Conservation (phyloP, 345 rosid genomes). For the Camelina sativa region DNA sequence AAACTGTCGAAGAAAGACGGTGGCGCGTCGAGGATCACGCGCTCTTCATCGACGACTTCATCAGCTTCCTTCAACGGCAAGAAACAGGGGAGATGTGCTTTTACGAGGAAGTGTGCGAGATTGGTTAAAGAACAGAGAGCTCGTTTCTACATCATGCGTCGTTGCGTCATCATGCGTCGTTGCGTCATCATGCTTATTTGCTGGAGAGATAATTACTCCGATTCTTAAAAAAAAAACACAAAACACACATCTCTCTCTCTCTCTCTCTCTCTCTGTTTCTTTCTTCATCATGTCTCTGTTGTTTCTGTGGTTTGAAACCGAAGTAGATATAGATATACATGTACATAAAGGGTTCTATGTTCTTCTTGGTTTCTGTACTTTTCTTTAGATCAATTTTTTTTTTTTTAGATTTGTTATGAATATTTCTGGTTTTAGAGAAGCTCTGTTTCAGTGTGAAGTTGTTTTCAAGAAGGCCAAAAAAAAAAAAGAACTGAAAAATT, state of each 20-base stretch:
- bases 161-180: slow-evolving; percentile 91
- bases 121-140: slow-evolving; percentile 92
- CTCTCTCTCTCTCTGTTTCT: slow-evolving; percentile 5
- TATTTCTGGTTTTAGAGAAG: slow-evolving; percentile 22
- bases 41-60: slow-evolving; percentile 49
- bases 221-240: slow-evolving; percentile 48
- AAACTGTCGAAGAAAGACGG: slow-evolving; percentile 63
- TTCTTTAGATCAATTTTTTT: slow-evolving; percentile 1
- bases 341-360: slow-evolving; percentile 51
- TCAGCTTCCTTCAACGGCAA: slow-evolving; percentile 44
- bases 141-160: slow-evolving; percentile 88
- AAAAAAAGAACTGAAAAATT: not conserved
- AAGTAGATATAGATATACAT: slow-evolving; percentile 47
- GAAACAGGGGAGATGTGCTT: slow-evolving; percentile 61
- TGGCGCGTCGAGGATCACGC: slow-evolving; percentile 56
- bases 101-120: slow-evolving; percentile 80
- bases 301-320: slow-evolving; percentile 26
- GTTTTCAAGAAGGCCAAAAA: not conserved
- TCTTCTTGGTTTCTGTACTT: slow-evolving; percentile 17
- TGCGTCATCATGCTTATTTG: slow-evolving; percentile 93
- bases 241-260: not conserved
- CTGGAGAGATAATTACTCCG: slow-evolving; percentile 80
- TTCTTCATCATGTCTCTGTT: not conserved
- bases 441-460: slow-evolving; percentile 17
- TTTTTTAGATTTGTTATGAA: slow-evolving; percentile 28